These are phyloP conservation scores for Vickermania spadyakhi DNA, from an alignment of 208 protist genomes.

Conservation along the genomic window DNA sequence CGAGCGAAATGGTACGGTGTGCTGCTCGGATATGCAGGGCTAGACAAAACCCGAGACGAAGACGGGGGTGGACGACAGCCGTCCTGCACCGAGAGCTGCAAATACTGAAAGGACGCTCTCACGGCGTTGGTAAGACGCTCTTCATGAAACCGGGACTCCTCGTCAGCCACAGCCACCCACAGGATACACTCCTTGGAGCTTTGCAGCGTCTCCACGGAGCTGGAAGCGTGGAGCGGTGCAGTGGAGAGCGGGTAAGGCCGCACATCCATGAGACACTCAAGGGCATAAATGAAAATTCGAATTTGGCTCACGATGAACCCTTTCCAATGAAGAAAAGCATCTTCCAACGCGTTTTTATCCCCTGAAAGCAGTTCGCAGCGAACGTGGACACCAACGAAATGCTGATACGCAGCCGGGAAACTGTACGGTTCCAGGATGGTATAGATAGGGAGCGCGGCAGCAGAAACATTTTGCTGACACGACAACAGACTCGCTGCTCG, in stretches of 20 bases:
- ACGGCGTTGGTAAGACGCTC: too few relatives aligned
- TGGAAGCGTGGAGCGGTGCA: too few relatives aligned
- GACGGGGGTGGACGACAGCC: too few relatives aligned
- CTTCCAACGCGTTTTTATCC: conserved; percentile 17
- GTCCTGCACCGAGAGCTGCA: not conserved
- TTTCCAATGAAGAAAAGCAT: conserved; percentile 38
- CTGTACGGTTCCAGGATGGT: conserved; percentile 6
- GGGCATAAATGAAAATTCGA: conserved; percentile 60
- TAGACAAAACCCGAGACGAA: too few relatives aligned
- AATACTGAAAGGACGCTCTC: not conserved
- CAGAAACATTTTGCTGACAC: not conserved
- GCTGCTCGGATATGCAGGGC: too few relatives aligned
- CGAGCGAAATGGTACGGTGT: conserved; percentile 21
- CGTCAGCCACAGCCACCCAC: too few relatives aligned
- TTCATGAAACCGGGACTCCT: too few relatives aligned
- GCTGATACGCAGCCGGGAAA: conserved; percentile 23
- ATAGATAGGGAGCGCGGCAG: too few relatives aligned
- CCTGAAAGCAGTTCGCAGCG: conserved; percentile 7
- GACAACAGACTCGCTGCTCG: conserved; percentile 31
- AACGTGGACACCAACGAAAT: conserved; percentile 55
- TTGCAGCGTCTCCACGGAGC: too few relatives aligned
- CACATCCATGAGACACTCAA: conserved; percentile 60
- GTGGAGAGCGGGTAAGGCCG: conserved; percentile 42
- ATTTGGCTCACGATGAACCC: conserved; percentile 69
- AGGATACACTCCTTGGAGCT: too few relatives aligned